Evolutionary conservation across 768 basidiomycete species (phyloP).

Genomic region (Cubamyces sp.): DNA sequence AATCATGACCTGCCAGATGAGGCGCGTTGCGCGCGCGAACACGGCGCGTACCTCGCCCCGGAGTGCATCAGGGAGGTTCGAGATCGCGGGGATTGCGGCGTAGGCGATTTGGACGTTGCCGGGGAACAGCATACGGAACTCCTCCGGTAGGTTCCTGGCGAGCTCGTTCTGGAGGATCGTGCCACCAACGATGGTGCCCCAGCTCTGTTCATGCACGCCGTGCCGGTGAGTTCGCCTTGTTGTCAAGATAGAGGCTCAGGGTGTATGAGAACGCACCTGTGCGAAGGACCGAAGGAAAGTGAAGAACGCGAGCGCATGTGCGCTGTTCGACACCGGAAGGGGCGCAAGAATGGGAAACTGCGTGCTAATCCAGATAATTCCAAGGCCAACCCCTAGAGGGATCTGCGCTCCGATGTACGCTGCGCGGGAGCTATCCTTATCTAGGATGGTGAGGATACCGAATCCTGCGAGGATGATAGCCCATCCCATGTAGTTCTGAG

Average conservation of each 20-base stretch:
- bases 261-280: background rate
- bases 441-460: slow-evolving; percentile 33
- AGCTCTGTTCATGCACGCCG: slow-evolving; percentile 24
- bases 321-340: slow-evolving; percentile 10
- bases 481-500: slow-evolving; percentile 32
- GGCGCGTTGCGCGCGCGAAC: slow-evolving; percentile 43
- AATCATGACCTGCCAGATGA: slow-evolving; percentile 48
- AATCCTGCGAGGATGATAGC: slow-evolving; percentile 14
- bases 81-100: slow-evolving; percentile 46
- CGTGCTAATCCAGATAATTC: slow-evolving; percentile 6
- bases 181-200: slow-evolving; percentile 41
- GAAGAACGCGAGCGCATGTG: slow-evolving; percentile 40
- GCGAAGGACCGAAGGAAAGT: slow-evolving; percentile 20
- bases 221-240: background rate
- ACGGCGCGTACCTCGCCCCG: slow-evolving; percentile 42
- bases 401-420: slow-evolving; percentile 35
- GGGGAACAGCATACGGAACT: slow-evolving; percentile 31
- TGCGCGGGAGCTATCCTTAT: slow-evolving; percentile 20
- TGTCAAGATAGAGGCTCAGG: background rate
- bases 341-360: slow-evolving; percentile 38
- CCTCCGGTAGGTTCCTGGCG: slow-evolving; percentile 31
- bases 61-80: slow-evolving; percentile 38
- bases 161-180: slow-evolving; percentile 43
- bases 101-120: slow-evolving; percentile 32
- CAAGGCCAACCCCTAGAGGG: slow-evolving; percentile 14